Evolutionary conservation across 75 land plant genomes (phyloP).

Genomic region (Picea sitchensis): DNA sequence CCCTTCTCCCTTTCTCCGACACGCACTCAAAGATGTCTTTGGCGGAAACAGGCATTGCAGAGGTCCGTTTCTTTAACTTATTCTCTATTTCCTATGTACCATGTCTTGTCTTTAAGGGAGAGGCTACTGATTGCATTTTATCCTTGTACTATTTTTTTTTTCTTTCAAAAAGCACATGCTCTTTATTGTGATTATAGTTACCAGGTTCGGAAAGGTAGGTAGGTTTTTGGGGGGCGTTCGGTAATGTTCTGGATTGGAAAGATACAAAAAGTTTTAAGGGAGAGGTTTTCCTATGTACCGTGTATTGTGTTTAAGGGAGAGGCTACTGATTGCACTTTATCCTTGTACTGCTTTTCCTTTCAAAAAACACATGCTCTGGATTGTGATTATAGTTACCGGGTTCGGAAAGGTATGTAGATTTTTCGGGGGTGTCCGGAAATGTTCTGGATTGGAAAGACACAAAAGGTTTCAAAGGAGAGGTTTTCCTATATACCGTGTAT

Average conservation of each 20-base stretch:
- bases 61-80: constrained; percentile 28
- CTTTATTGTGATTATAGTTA: neutral
- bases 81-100: neutral
- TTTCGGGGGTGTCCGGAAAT: too few relatives aligned
- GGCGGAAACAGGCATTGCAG: constrained; percentile 32
- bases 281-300: neutral
- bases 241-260: too few relatives aligned
- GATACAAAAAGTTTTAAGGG: too few relatives aligned
- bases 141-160: neutral
- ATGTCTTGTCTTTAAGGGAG: neutral
- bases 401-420: too few relatives aligned
- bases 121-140: neutral
- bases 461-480: too few relatives aligned
- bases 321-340: neutral
- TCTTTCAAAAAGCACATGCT: neutral
- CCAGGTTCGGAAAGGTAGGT: too few relatives aligned
- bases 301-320: neutral
- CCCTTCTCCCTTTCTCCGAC: constrained; percentile 63
- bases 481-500: neutral
- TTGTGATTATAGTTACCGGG: neutral
- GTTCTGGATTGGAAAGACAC: too few relatives aligned
- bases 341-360: neutral
- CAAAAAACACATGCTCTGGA: neutral
- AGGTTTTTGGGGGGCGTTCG: too few relatives aligned
- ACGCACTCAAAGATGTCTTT: constrained; percentile 36